Base-by-base conservation (phyloP, 2,329 filamentous ascomycete genomes). In the Dothistroma pini region DNA sequence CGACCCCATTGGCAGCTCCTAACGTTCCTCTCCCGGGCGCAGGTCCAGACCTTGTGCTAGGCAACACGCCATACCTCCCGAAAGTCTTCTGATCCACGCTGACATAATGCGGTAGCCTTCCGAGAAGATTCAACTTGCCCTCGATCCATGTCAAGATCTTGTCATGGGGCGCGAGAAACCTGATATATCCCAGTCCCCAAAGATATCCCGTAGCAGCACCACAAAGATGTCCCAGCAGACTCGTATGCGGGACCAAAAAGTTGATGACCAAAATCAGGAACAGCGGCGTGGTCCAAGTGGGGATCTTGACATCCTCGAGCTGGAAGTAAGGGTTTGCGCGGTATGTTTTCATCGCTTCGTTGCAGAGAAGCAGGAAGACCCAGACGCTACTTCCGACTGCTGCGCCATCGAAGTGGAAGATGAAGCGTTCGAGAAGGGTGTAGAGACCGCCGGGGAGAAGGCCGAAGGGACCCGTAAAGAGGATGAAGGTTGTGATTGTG, bases 31-130 rank as follows among this genome's bases (percentile, higher is more conserved):
- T 65, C 8, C 68, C 66, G 11, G 69, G 66, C 41, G 66, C 66
- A 41, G 66, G 59, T 44, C 56, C 59, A 34, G 54, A 58, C 49
- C 56, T 63, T 29, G 70, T 74, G 54, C 66, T 72, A 2, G 93
- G 93, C 59, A 97, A 79, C 14, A 97, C 89, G 1, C 93, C 93
- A 70, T 96, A 97, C 57, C 93, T 84, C 8, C 93, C 93, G 71
- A 93, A 96, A 6, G 91, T 96, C 82, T 96, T 97, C 76, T 96
- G 93, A 72, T 97, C 93, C 16, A 97, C 88, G 59, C 90, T 96
- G 53, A 97, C 89, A 71, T 96, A 97, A 76, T 96, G 91, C 50
- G 93, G 93, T 29, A 97, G 78, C 61, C 91, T 83, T 21, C 87
- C 90, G 22, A 96, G 81, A 10, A 97, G 81, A 71, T 96, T 95